A percentile compares a stretch with the other conserved stretches of the same genome.
Evolutionary conservation across 148 eudicot genomes (phyloP).

Genomic region (Fallopia convolvulus): DNA sequence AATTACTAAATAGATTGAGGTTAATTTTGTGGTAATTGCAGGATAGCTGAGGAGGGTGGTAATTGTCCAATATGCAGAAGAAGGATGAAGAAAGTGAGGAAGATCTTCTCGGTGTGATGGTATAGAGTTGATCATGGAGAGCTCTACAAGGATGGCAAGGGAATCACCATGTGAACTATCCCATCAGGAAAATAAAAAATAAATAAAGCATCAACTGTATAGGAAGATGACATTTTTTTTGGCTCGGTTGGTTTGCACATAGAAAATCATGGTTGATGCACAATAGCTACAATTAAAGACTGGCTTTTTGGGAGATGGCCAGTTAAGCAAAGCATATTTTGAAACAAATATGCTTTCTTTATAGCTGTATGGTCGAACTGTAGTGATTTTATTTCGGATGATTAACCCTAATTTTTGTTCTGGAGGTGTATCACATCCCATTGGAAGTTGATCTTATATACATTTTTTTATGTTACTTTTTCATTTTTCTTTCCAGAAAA

Average conservation of each 20-base stretch:
- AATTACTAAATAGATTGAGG: neutral
- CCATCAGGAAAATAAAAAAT: neutral
- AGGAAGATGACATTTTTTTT: neutral
- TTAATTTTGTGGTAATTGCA: constrained; percentile 19
- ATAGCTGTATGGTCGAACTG: neutral
- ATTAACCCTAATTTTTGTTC: neutral
- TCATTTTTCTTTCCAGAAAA: too few relatives aligned
- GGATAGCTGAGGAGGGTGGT: constrained; percentile 64
- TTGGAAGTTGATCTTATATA: neutral
- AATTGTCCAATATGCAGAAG: constrained; percentile 68
- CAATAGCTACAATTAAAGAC: neutral
- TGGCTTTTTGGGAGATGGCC: neutral
- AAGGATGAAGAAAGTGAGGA: constrained; percentile 68
- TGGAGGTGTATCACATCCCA: neutral
- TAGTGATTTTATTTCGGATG: neutral
- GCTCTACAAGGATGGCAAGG: neutral
- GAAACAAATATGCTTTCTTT: neutral
- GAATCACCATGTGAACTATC: neutral
- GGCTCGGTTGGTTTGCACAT: neutral
- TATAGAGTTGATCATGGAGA: neutral
- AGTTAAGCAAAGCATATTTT: neutral
- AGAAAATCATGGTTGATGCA: neutral
- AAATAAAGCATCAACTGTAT: neutral
- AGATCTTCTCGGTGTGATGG: constrained; percentile 50
- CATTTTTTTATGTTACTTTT: neutral